Evolutionary conservation across 2,329 filamentous ascomycete genomes (phyloP), one percentile per base, ranked within the genome.

Genomic region (Trichoderma atrobrunneum): DNA sequence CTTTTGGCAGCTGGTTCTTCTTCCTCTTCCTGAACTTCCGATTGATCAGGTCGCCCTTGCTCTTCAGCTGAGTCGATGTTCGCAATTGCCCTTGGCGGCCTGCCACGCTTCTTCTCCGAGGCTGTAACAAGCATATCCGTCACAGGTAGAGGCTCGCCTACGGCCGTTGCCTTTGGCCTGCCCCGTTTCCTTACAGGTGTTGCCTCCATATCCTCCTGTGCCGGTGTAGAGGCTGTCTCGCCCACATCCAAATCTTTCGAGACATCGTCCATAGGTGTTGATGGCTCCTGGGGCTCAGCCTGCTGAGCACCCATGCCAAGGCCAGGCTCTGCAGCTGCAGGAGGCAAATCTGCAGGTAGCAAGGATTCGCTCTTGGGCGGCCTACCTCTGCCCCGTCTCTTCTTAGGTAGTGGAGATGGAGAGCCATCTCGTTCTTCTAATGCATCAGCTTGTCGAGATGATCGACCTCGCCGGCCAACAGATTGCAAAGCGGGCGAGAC

Each of bases 41-140:
- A 14, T 1, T 43, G 36, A 16, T 12, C 8, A 28, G 56, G 48
- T 16, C 43, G 48, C 12, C 59, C 68, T 16, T 36, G 56, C 43
- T 64, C 67, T n/a, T 72, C 57, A 8, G 43, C 21, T 28, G 39
- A 14, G 7, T 32, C 36, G 14, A 11, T 26, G 11, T 28, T 34
- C 5, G 43, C 28, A 21, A n/a, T n/a, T 32, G 14, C 30, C 21
- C 56, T 72, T 21, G 67, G 61, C 16, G 39, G 51, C 28, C 66
- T 72, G 6, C 71, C 71, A 62, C 61, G 71, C 28, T 64, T 66
- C 60, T 66, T 70, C 7, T 21, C 65, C 10, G 60, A 36, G 36
- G 65, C 21, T 26, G 11, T 16, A 21, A 14, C 34, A 51, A 59
- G 10, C 21, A 26, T 24, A n/a, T 48, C n/a, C 8, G 18, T 57